Evolutionary conservation across 345 rosid genomes (phyloP).

Genomic region (Populus nigra): DNA sequence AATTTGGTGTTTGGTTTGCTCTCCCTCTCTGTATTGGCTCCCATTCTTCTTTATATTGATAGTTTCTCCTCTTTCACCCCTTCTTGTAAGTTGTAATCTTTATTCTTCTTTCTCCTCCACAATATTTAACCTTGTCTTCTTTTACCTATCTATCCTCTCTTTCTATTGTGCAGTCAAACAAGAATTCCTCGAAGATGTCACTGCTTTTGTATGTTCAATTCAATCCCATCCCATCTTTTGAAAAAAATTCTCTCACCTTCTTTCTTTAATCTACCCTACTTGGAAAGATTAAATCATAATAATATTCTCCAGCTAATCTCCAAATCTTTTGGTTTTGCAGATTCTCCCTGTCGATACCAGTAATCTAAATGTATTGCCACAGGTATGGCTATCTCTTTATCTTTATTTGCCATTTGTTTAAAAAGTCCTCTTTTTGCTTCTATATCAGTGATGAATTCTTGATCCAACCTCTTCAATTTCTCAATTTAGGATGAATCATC

Average conservation of each 20-base stretch:
- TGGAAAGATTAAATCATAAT: neutral
- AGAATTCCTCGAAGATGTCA: constrained; percentile 66
- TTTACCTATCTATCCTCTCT: neutral
- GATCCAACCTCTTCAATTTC: constrained; percentile 31
- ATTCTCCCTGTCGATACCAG: constrained; percentile 45
- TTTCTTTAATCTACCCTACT: neutral
- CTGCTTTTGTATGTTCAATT: constrained; percentile 51
- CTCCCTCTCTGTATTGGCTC: constrained; percentile 66
- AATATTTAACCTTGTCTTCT: neutral
- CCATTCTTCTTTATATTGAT: constrained; percentile 68
- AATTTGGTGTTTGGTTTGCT: constrained; percentile 67
- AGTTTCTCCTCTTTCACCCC: constrained; percentile 46
- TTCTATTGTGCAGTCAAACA: constrained; percentile 48
- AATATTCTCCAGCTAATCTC: neutral
- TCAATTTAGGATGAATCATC: constrained; percentile 50
- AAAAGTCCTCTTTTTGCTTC: neutral
- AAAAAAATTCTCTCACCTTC: no score
- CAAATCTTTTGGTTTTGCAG: constrained; percentile 32
- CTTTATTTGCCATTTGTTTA: neutral
- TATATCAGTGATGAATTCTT: neutral
- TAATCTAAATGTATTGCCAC: constrained; percentile 69
- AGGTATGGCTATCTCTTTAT: constrained; percentile 35
- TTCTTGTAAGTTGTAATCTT: constrained; percentile 29
- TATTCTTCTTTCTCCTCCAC: neutral
- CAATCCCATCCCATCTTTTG: neutral